Base-by-base conservation (phyloP, 1,284 basidiomycete species). In the Tilletiaria anomala region DNA sequence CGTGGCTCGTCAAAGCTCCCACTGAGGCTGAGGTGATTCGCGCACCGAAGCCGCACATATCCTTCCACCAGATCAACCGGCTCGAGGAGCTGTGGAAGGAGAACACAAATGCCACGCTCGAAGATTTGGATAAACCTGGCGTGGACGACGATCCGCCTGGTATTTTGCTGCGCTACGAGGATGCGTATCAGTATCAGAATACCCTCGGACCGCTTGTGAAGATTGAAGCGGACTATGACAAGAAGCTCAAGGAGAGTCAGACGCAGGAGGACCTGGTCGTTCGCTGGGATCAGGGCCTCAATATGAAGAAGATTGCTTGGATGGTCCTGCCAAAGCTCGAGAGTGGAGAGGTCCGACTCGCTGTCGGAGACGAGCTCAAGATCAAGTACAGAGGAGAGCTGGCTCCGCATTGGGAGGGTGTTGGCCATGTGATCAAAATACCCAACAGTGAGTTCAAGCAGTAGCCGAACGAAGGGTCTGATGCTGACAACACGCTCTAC, bases 161-260 rank as follows among this genome's bases (percentile, higher is more conserved):
- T 1, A 85, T 97, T 50, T 67, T 93, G 21, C 70, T 86, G 33
- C 43, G 72, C 23, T 97, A 97, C 68, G 91, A 97, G 67, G 93
- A 97, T 65, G 91, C 93, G 29, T 96, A 96, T 66, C 91, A 97
- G 67, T 97, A 99, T 67, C 91, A 96, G 70, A 96, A 96, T 66
- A 96, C 97, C 45, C 91, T 96, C 61, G 91, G 91, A 1, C 91
- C 91, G 6, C 76, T 99, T 32, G 91, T 99, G 67, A 97, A 97
- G 73, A 96, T 97, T 58, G 93, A 99, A 67, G 93, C 93, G 5
- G 93, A 97, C 71, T 99, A 96, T 62, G 93, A 99, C 68, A 91
- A 93, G 70, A 78, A 82, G 47, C 75, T 97, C 60, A 97, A 97
- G 70, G 93, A 99, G 68, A 85, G 85, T 45, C 93, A 97, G 71